Evolutionary conservation across 1,284 basidiomycete species (phyloP).

Genomic region (Rugosomyces carneus): DNA sequence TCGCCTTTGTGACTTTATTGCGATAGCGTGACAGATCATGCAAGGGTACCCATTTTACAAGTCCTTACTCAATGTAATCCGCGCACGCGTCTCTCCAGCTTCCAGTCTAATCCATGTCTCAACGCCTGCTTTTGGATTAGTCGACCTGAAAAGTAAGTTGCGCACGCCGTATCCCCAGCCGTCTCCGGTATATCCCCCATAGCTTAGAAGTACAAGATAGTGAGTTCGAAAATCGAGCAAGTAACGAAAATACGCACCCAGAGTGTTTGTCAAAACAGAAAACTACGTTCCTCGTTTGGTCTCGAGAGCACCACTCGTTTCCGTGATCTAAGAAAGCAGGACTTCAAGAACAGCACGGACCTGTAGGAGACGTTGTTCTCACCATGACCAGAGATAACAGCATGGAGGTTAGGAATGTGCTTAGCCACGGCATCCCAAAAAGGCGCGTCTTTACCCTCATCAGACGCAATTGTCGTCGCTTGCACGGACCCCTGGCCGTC

Average conservation of each 20-base stretch:
- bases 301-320: slow-evolving; percentile 67
- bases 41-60: slow-evolving; percentile 14
- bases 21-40: background rate
- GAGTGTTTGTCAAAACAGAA: slow-evolving; percentile 73
- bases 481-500: slow-evolving; percentile 53
- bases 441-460: slow-evolving; percentile 39
- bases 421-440: slow-evolving; percentile 58
- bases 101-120: slow-evolving; percentile 62
- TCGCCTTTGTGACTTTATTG: slow-evolving; percentile 25
- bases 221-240: background rate
- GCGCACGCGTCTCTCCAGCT: slow-evolving; percentile 40
- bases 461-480: slow-evolving; percentile 32
- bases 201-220: slow-evolving; percentile 34
- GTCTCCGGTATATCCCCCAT: slow-evolving; percentile 51
- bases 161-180: slow-evolving; percentile 61
- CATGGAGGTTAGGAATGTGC: slow-evolving; percentile 59
- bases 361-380: slow-evolving; percentile 8
- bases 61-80: slow-evolving; percentile 26
- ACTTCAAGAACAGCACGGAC: too few relatives aligned
- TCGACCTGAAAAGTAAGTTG: slow-evolving; percentile 52
- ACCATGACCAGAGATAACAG: slow-evolving; percentile 65
- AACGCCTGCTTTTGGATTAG: slow-evolving; percentile 36
- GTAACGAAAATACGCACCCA: slow-evolving; percentile 37
- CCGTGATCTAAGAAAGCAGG: slow-evolving; percentile 42
- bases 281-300: slow-evolving; percentile 50